Base-by-base conservation (phyloP, 495 filamentous ascomycete species). In the Podospora australis region DNA sequence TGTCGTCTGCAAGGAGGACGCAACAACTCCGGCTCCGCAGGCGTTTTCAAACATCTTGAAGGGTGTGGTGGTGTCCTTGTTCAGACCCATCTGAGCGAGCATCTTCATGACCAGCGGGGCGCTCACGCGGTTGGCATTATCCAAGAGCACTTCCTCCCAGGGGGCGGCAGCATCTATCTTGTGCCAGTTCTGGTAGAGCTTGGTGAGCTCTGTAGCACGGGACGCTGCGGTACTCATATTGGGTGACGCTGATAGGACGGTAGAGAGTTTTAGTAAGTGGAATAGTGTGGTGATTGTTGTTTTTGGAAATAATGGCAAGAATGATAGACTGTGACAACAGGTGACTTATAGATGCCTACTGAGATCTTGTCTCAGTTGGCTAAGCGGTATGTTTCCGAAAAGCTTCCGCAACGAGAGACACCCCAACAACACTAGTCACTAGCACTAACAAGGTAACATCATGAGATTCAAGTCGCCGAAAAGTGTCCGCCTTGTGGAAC, bases 21-120 rank as follows among this genome's bases (percentile, higher is more conserved):
- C 64, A n/a, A 70, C 57, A n/a, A 68, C 62, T 3, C 70, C 70
- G 0, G 53, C 51, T 6, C 70, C 70, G 24, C 70, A 73, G 10
- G 63, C 68, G n/a, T 65, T 65, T 42, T 73, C 70, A 3, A 73
- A 48, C 6, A 73, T 51, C 13, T 29, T 34, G 44, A 73, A 62
- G 0, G 69, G 64, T n/a, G 53, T 34, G 10, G 46, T 57, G 4
- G 56, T 63, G 22, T 53, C 47, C 10, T 50, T 35, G 29, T 52
- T 49, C n/a, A 73, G 40, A 1, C 67, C 66, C 19, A 64, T 65
- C 43, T 69, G 67, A 4, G 35, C 20, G 4, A 73, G 59, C 52
- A 73, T 54, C 8, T 54, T 45, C 22, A 36, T 43, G 13, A 56
- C 67, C 6, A 66, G 57, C 4, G 52, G 57, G n/a, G 44, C 50